Conservation (phyloP, 1,284 basidiomycete genomes). For the Marasmius tenuissimus region DNA sequence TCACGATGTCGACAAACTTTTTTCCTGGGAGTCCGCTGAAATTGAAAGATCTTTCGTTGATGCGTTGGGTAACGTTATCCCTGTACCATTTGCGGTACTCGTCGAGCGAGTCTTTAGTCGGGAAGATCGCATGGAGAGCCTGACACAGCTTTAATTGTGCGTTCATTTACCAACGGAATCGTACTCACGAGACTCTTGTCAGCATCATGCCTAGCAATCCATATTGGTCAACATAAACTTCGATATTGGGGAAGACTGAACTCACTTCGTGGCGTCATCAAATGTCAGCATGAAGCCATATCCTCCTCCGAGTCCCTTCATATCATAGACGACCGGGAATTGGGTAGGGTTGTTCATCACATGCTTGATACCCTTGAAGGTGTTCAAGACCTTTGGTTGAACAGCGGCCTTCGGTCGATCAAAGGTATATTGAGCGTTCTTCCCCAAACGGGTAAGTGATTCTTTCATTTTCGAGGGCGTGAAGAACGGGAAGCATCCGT, state of each 20-base stretch:
- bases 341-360: constrained; percentile 38
- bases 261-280: constrained; percentile 29
- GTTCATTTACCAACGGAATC: neutral
- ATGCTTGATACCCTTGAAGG: constrained; percentile 39
- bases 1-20: constrained; percentile 57
- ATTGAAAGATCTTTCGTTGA: constrained; percentile 31
- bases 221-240: neutral
- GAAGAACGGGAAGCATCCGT: constrained; percentile 55
- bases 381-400: constrained; percentile 40
- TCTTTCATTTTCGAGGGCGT: constrained; percentile 45
- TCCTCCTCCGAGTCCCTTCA: constrained; percentile 22
- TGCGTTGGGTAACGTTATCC: constrained; percentile 23
- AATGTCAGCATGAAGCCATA: constrained; percentile 33
- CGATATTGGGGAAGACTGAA: neutral
- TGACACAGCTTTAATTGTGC: neutral
- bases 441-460: constrained; percentile 38
- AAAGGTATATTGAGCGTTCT: constrained; percentile 43
- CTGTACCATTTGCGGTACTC: constrained; percentile 31
- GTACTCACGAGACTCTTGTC: constrained; percentile 20
- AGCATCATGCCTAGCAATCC: constrained; percentile 18
- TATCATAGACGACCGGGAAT: constrained; percentile 39
- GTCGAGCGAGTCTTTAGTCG: constrained; percentile 28
- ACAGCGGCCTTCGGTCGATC: constrained; percentile 30
- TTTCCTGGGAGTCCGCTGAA: constrained; percentile 33
- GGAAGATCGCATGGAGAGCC: constrained; percentile 35